A percentile compares a stretch with the other conserved stretches of the same genome.
phyloP scores from a whole-genome alignment of 2,329 filamentous ascomycete genomes.

The Aspergillus niger region DNA sequence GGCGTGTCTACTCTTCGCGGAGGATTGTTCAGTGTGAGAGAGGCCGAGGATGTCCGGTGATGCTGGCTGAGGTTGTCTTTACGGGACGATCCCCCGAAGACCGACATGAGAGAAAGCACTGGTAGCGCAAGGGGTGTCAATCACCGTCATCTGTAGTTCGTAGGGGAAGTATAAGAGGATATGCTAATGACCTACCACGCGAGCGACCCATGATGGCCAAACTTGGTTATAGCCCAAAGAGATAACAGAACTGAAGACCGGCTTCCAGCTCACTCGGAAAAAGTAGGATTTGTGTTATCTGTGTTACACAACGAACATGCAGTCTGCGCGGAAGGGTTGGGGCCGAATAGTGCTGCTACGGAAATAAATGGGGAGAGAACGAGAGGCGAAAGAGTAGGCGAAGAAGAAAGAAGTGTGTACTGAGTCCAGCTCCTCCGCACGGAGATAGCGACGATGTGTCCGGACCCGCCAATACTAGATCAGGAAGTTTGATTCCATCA shows the following conservation, averaged over 20 bases:
- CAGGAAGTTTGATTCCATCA: slow-evolving; percentile 20
- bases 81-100: slow-evolving; percentile 43
- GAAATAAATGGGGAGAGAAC: neutral
- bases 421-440: slow-evolving; percentile 20
- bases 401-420: slow-evolving; percentile 14
- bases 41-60: slow-evolving; percentile 26
- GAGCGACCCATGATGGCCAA: slow-evolving; percentile 39
- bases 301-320: slow-evolving; percentile 1
- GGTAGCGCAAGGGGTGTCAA: slow-evolving; percentile 34
- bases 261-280: slow-evolving; percentile 11
- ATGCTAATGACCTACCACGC: slow-evolving; percentile 37
- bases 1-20: slow-evolving; percentile 34
- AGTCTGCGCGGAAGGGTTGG: slow-evolving; percentile 2
- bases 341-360: neutral
- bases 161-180: slow-evolving; percentile 3
- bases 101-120: slow-evolving; percentile 89
- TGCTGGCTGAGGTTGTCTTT: slow-evolving; percentile 39
- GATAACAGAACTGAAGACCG: slow-evolving; percentile 19
- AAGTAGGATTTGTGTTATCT: neutral
- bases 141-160: neutral
- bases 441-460: slow-evolving; percentile 21
- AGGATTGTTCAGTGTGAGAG: slow-evolving; percentile 23
- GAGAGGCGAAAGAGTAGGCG: slow-evolving; percentile 11
- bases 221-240: slow-evolving; percentile 5
- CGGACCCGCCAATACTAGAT: slow-evolving; percentile 21